Percentiles rank a stretch among this genome's conserved stretches.
These are phyloP conservation scores for Sphagnum magellanicum DNA, from an alignment of 228 moss, liverwort and hornwort genomes.

Conservation along the genomic window DNA sequence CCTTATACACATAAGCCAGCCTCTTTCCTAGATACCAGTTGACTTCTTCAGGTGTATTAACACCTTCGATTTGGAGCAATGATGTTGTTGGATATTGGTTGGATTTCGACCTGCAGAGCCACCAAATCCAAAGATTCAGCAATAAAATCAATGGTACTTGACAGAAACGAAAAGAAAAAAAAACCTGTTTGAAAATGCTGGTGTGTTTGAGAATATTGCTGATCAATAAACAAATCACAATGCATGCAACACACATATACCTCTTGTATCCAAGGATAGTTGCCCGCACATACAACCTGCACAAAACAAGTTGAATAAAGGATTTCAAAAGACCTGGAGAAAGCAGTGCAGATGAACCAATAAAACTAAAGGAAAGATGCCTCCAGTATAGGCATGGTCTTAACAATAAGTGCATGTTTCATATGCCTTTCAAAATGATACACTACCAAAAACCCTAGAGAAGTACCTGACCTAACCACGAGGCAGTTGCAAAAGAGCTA, in stretches of 20 bases:
- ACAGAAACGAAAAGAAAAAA: not conserved
- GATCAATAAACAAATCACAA: not conserved
- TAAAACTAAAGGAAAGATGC: too few relatives aligned
- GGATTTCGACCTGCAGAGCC: constrained; percentile 37
- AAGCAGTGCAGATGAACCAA: not conserved
- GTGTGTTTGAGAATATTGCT: not conserved
- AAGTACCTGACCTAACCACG: not conserved
- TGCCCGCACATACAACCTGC: constrained; percentile 83
- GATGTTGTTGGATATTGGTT: constrained; percentile 52
- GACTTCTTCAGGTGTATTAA: constrained; percentile 40
- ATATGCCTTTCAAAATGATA: not conserved
- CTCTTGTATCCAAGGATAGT: constrained; percentile 86
- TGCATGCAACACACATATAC: constrained; percentile 7
- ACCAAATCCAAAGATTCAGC: not conserved
- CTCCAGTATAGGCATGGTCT: not conserved
- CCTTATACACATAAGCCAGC: constrained; percentile 81
- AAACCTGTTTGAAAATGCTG: not conserved
- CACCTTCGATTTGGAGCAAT: constrained; percentile 49
- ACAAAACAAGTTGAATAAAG: not conserved
- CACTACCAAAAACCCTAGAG: too few relatives aligned
- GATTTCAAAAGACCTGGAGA: not conserved
- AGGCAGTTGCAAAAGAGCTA: too few relatives aligned
- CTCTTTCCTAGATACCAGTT: constrained; percentile 73
- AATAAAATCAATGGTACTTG: too few relatives aligned
- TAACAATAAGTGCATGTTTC: not conserved